These are phyloP conservation scores for Syncephalastrum sp. DNA, from an alignment of 371 early-diverging fungal genomes.

Conservation along the genomic window DNA sequence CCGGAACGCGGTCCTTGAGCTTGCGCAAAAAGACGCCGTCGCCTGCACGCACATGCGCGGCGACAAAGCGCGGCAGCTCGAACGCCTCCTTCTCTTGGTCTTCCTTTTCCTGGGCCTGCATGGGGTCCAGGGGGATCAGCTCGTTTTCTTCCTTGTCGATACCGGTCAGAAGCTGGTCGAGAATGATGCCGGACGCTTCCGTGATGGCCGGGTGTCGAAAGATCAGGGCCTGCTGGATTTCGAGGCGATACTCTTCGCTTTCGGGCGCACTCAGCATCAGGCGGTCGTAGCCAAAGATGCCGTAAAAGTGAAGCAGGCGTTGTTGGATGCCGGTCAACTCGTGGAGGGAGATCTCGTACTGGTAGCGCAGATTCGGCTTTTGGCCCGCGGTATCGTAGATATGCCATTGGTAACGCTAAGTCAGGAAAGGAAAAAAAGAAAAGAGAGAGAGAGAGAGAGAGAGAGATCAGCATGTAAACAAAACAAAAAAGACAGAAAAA, in stretches of 20 bases:
- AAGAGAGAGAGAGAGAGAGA: too few relatives aligned
- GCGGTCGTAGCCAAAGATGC: constrained; percentile 30
- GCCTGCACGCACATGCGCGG: constrained; percentile 39
- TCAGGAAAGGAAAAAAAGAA: not conserved
- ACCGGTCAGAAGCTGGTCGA: constrained; percentile 21
- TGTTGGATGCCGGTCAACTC: constrained; percentile 16
- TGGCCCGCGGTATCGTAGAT: constrained; percentile 11
- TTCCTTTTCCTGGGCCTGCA: constrained; percentile 18
- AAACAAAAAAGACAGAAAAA: not conserved
- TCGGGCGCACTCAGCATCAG: constrained; percentile 10
- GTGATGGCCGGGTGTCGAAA: constrained; percentile 23
- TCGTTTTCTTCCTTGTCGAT: constrained; percentile 12
- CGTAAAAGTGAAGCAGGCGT: constrained; percentile 28
- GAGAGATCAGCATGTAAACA: not conserved
- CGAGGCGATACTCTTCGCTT: constrained; percentile 22
- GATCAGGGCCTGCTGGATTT: constrained; percentile 25
- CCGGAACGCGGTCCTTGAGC: constrained; percentile 24
- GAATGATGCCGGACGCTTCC: constrained; percentile 22
- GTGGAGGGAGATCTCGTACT: constrained; percentile 19
- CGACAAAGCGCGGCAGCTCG: constrained; percentile 26
- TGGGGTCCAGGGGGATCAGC: constrained; percentile 22
- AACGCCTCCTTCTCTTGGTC: constrained; percentile 10
- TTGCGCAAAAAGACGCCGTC: constrained; percentile 29
- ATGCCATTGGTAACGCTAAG: constrained; percentile 31
- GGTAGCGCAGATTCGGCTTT: constrained; percentile 21